phyloP scores from a whole-genome alignment of 805 yeast genomes.

The Maudiozyma pseudohumilis region DNA sequence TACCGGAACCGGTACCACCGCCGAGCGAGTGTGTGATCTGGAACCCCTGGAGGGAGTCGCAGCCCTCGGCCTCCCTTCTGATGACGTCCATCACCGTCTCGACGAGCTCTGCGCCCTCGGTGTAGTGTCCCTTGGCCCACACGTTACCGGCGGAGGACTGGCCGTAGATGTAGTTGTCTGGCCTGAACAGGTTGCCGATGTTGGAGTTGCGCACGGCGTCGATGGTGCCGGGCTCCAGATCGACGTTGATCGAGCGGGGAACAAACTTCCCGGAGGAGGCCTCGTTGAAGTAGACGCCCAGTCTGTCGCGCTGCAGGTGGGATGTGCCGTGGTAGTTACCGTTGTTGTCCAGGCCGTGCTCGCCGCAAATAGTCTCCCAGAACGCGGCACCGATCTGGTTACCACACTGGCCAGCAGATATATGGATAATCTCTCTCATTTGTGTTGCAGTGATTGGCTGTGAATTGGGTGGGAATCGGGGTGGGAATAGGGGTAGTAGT shows the following conservation, averaged over 20 bases:
- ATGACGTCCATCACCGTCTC: slow-evolving; percentile 83
- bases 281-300: slow-evolving; percentile 81
- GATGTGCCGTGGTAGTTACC: slow-evolving; percentile 61
- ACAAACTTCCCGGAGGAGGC: slow-evolving; percentile 83
- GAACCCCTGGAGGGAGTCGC: slow-evolving; percentile 91
- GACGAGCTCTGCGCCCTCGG: slow-evolving; percentile 91
- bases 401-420: slow-evolving; percentile 98
- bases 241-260: slow-evolving; percentile 87
- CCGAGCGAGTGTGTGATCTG: slow-evolving; percentile 77
- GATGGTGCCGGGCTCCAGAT: slow-evolving; percentile 89
- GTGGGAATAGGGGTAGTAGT: no score
- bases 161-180: slow-evolving; percentile 83
- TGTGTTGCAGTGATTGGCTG: not conserved
- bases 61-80: slow-evolving; percentile 87
- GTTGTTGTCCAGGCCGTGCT: slow-evolving; percentile 68
- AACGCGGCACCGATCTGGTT: slow-evolving; percentile 95
- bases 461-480: not conserved
- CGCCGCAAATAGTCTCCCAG: slow-evolving; percentile 88
- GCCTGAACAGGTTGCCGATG: slow-evolving; percentile 83
- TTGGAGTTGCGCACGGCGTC: slow-evolving; percentile 72
- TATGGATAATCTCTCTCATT: slow-evolving; percentile 57
- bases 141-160: slow-evolving; percentile 92
- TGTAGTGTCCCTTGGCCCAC: slow-evolving; percentile 96
- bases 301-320: slow-evolving; percentile 45
- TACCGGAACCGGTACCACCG: slow-evolving; percentile 95